Percentiles rank a stretch among this genome's conserved stretches.
These are phyloP conservation scores for Cystobasidium tubakii DNA, from an alignment of 768 basidiomycete species.

Conservation along the genomic window DNA sequence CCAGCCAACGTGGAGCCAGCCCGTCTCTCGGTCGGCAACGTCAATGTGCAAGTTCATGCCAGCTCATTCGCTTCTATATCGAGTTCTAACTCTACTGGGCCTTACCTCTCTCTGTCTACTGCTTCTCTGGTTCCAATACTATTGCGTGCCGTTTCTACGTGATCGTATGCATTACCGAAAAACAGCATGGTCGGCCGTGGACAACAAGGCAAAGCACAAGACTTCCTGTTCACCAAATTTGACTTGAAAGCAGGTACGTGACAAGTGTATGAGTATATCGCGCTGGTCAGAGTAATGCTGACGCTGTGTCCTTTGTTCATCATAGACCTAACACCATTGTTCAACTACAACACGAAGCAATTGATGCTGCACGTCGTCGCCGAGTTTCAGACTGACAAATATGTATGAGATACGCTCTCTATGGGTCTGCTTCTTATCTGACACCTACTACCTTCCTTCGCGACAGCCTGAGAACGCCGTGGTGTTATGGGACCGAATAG, in stretches of 20 bases:
- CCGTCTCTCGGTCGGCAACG: constrained; percentile 56
- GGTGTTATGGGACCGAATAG: constrained; percentile 86
- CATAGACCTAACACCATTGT: constrained; percentile 73
- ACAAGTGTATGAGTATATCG: constrained; percentile 15
- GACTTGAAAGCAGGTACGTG: constrained; percentile 69
- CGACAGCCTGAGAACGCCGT: constrained; percentile 58
- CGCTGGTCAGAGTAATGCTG: background rate
- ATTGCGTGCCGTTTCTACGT: background rate
- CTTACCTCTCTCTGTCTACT: background rate
- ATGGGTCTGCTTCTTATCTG: too few relatives aligned
- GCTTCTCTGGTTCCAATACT: constrained; percentile 1
- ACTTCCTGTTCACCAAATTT: constrained; percentile 73
- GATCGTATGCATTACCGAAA: background rate
- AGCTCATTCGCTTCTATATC: background rate
- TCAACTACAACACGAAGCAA: constrained; percentile 97
- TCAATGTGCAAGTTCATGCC: constrained; percentile 62
- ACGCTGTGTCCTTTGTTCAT: background rate
- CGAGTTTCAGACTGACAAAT: constrained; percentile 67
- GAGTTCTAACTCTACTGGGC: too few relatives aligned
- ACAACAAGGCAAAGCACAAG: constrained; percentile 57
- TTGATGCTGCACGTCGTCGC: constrained; percentile 79
- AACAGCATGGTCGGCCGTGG: constrained; percentile 37
- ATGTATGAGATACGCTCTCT: too few relatives aligned
- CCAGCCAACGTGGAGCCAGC: constrained; percentile 56
- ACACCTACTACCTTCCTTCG: background rate